Percentiles rank a stretch among this genome's conserved stretches.
phyloP scores from a whole-genome alignment of 352 stramenopile species.

The Phytophthora fragariaefolia region DNA sequence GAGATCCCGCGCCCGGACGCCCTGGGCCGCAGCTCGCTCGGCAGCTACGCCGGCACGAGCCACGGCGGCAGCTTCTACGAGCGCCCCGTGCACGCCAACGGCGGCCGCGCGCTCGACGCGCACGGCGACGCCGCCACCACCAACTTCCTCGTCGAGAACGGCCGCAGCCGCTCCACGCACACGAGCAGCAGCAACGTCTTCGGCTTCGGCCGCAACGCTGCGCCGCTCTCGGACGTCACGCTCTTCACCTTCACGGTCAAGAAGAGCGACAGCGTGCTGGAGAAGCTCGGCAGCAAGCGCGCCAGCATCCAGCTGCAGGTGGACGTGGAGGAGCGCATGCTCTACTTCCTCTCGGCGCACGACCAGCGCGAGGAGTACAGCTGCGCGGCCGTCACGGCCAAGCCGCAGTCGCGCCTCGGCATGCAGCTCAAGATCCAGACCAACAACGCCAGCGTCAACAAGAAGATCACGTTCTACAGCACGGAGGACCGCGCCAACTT shows the following conservation, averaged over 20 bases:
- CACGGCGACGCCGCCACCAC: constrained; percentile 30
- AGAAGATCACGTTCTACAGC: constrained; percentile 88
- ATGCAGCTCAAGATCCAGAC: constrained; percentile 91
- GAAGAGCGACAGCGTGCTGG: constrained; percentile 84
- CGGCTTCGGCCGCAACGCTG: constrained; percentile 59
- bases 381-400: constrained; percentile 79
- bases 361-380: constrained; percentile 83
- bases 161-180: constrained; percentile 68
- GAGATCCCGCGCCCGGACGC: constrained; percentile 60
- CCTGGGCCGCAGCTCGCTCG: constrained; percentile 50
- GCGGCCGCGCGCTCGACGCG: constrained; percentile 39
- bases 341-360: constrained; percentile 83
- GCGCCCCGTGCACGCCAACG: constrained; percentile 34
- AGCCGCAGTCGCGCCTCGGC: constrained; percentile 72
- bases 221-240: constrained; percentile 70
- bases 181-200: constrained; percentile 72
- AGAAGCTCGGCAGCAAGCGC: constrained; percentile 84
- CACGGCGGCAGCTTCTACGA: constrained; percentile 49
- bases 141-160: constrained; percentile 70
- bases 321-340: constrained; percentile 82
- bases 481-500: constrained; percentile 85
- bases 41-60: constrained; percentile 36
- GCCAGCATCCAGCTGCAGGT: constrained; percentile 86
- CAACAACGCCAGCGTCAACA: constrained; percentile 70
- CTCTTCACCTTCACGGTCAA: constrained; percentile 89